Percentiles rank a stretch among this genome's conserved stretches.
Evolutionary conservation across 2,329 filamentous ascomycete species (phyloP).

Genomic region (Tolypocladium endophyticum): DNA sequence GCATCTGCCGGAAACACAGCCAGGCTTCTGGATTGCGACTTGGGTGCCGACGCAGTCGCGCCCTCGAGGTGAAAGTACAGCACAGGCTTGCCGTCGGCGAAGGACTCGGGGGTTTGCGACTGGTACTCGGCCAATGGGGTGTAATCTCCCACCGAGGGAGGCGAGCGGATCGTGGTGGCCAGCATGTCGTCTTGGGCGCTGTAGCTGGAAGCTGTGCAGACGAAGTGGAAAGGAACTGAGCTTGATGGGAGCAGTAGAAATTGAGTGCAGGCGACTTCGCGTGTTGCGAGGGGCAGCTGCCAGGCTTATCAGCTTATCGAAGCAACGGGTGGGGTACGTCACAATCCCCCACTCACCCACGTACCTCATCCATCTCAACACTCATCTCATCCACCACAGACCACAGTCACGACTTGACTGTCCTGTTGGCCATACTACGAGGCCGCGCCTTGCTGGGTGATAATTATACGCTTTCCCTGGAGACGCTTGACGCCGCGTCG

Average conservation of each 20-base stretch:
- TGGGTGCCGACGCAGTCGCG: constrained; percentile 47
- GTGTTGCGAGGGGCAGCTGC: neutral
- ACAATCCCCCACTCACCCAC: neutral
- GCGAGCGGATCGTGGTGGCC: constrained; percentile 43
- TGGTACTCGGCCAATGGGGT: constrained; percentile 58
- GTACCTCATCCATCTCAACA: neutral
- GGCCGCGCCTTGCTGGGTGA: neutral
- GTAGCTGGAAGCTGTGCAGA: neutral
- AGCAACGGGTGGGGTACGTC: neutral
- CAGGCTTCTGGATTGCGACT: constrained; percentile 42
- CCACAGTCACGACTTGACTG: neutral
- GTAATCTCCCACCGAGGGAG: constrained; percentile 50
- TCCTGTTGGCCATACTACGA: neutral
- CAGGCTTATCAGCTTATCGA: constrained; percentile 6
- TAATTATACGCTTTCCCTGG: neutral
- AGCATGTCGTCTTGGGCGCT: constrained; percentile 19
- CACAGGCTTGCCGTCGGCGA: constrained; percentile 61
- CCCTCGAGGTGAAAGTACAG: constrained; percentile 52
- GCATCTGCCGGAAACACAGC: constrained; percentile 38
- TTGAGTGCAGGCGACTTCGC: neutral
- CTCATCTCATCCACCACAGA: neutral
- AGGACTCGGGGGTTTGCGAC: constrained; percentile 60
- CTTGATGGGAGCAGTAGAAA: neutral
- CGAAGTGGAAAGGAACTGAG: neutral
- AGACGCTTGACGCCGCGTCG: neutral